These are phyloP conservation scores for Craterostigma plantagineum DNA, from an alignment of 257 asterid genomes.

Conservation along the genomic window DNA sequence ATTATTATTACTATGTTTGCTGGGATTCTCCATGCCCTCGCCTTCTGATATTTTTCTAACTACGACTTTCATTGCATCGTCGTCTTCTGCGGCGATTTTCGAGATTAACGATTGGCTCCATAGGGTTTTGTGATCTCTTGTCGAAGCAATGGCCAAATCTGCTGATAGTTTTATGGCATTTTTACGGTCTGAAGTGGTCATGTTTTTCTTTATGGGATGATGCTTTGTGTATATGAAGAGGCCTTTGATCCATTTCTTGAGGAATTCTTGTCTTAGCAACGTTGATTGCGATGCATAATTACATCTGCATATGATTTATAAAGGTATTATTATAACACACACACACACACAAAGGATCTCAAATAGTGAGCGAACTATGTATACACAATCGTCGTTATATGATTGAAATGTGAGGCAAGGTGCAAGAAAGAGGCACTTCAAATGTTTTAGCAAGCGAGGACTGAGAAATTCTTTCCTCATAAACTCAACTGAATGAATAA, in stretches of 20 bases:
- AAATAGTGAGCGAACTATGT: no score
- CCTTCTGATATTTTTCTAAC: conserved; percentile 20
- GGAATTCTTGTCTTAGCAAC: conserved; percentile 42
- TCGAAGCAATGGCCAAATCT: conserved; percentile 69
- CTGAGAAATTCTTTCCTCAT: no score
- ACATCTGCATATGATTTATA: no score
- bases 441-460: no score
- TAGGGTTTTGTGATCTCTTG: conserved; percentile 18
- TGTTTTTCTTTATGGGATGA: conserved; percentile 15
- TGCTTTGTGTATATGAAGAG: conserved; percentile 20
- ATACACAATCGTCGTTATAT: no score
- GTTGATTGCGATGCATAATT: conserved; percentile 6
- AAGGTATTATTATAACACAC: no score
- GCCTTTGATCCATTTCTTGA: conserved; percentile 60
- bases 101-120: conserved; percentile 46
- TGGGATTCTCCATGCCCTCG: no score
- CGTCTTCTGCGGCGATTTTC: not conserved
- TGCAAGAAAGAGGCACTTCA: no score
- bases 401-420: no score
- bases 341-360: no score
- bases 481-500: no score
- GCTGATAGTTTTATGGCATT: conserved; percentile 54
- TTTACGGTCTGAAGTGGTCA: conserved; percentile 39
- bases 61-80: conserved; percentile 9
- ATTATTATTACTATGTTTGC: no score